Conservation (phyloP, 768 basidiomycete genomes). For the Chalciporus chontae region DNA sequence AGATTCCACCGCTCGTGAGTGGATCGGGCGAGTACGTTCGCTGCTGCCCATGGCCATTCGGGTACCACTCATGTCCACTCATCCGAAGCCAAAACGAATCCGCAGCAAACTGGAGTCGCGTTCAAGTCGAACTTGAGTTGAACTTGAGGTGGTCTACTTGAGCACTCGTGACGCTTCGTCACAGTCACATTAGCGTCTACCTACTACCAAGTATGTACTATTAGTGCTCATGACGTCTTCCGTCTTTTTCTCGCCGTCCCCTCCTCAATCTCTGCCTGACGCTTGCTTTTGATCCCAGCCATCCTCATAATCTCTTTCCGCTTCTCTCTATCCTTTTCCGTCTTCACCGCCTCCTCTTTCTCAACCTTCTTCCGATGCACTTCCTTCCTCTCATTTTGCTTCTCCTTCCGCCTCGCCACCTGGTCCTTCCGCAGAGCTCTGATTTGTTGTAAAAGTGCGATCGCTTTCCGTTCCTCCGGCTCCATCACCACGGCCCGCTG, state of each 20-base stretch:
- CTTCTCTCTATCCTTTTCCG: slow-evolving; percentile 72
- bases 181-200: neutral
- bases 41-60: slow-evolving; percentile 18
- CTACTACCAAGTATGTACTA: too few relatives aligned
- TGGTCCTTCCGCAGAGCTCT: slow-evolving; percentile 89
- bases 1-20: neutral
- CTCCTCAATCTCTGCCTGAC: slow-evolving; percentile 58
- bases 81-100: slow-evolving; percentile 16
- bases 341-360: slow-evolving; percentile 59
- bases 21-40: slow-evolving; percentile 13
- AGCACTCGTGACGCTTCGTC: neutral
- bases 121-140: too few relatives aligned
- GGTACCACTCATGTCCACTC: slow-evolving; percentile 26
- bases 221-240: slow-evolving; percentile 38
- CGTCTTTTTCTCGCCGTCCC: slow-evolving; percentile 53
- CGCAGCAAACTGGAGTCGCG: neutral
- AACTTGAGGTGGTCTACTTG: too few relatives aligned
- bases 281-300: slow-evolving; percentile 68
- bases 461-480: slow-evolving; percentile 90
- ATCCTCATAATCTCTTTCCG: slow-evolving; percentile 72
- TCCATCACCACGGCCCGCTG: slow-evolving; percentile 94
- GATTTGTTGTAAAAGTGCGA: slow-evolving; percentile 91
- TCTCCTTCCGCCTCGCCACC: slow-evolving; percentile 70
- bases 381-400: slow-evolving; percentile 76
- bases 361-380: slow-evolving; percentile 69